phyloP scores from a whole-genome alignment of 2,329 filamentous ascomycete species.

The Hypoxylon sp. region DNA sequence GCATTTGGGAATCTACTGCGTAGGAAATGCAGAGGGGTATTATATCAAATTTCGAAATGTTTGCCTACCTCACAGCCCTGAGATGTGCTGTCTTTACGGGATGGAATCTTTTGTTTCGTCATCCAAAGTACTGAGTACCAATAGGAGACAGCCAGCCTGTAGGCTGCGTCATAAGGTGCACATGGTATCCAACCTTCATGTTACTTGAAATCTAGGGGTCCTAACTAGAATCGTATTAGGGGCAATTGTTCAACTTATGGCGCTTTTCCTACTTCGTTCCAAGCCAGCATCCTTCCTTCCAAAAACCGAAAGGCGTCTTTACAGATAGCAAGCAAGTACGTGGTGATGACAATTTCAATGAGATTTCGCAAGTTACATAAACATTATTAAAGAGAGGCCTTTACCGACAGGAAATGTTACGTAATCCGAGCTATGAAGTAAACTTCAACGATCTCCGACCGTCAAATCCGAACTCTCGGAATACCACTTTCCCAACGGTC shows the following conservation, averaged over 20 bases:
- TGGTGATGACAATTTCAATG: neutral
- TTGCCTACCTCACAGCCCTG: slow-evolving; percentile 3
- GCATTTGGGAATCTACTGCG: neutral
- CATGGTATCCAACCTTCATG: slow-evolving; percentile 35
- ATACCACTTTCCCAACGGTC: slow-evolving; percentile 5
- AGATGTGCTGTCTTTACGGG: slow-evolving; percentile 5
- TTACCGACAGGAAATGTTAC: slow-evolving; percentile 5
- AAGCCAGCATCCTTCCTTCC: neutral
- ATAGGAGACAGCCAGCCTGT: slow-evolving; percentile 24
- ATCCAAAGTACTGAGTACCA: slow-evolving; percentile 28
- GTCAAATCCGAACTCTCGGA: no score
- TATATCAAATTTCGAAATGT: slow-evolving; percentile 3
- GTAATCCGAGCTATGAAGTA: no score
- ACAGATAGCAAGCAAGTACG: neutral
- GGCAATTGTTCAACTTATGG: slow-evolving; percentile 13
- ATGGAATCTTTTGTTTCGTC: slow-evolving; percentile 33
- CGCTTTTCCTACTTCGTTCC: slow-evolving; percentile 11
- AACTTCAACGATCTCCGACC: no score
- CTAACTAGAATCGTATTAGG: slow-evolving; percentile 34
- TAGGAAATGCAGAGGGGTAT: neutral
- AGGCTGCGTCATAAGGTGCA: slow-evolving; percentile 42
- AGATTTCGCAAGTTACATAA: slow-evolving; percentile 5
- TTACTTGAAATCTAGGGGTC: slow-evolving; percentile 24
- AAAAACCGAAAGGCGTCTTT: neutral
- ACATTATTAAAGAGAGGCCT: slow-evolving; percentile 11